phyloP scores from a whole-genome alignment of 768 basidiomycete genomes.

The Brasilioporus rufonigricans region DNA sequence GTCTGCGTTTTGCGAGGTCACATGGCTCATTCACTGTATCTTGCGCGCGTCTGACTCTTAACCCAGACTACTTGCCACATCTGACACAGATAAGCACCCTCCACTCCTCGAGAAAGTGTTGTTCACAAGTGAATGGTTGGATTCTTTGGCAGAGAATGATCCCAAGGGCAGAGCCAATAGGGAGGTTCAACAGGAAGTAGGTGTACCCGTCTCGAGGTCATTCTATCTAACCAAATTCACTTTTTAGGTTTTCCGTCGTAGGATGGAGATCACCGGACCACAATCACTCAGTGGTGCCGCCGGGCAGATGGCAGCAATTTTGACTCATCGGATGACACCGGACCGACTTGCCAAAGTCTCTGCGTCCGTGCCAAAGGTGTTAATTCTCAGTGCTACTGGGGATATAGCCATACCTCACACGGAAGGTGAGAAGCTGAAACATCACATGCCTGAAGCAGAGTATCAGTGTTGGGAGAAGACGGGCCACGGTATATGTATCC shows the following conservation, averaged over 20 bases:
- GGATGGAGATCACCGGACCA: constrained; percentile 50
- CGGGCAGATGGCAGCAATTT: constrained; percentile 68
- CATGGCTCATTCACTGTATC: neutral
- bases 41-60: constrained; percentile 3
- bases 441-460: constrained; percentile 56
- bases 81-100: constrained; percentile 47
- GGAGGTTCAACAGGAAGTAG: constrained; percentile 55
- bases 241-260: constrained; percentile 30
- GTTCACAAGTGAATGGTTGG: constrained; percentile 62
- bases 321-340: constrained; percentile 59
- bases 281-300: constrained; percentile 61
- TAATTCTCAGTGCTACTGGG: constrained; percentile 62
- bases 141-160: constrained; percentile 50
- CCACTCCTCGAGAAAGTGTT: constrained; percentile 54
- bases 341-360: constrained; percentile 50
- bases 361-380: constrained; percentile 58
- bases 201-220: constrained; percentile 2
- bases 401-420: constrained; percentile 55
- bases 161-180: constrained; percentile 59
- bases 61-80: constrained; percentile 32
- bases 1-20: constrained; percentile 36
- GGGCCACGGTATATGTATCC: constrained; percentile 61
- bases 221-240: neutral
- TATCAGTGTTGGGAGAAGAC: constrained; percentile 54
- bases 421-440: constrained; percentile 53